Conservation (phyloP, 768 basidiomycete species). For the Suillus discolor region DNA sequence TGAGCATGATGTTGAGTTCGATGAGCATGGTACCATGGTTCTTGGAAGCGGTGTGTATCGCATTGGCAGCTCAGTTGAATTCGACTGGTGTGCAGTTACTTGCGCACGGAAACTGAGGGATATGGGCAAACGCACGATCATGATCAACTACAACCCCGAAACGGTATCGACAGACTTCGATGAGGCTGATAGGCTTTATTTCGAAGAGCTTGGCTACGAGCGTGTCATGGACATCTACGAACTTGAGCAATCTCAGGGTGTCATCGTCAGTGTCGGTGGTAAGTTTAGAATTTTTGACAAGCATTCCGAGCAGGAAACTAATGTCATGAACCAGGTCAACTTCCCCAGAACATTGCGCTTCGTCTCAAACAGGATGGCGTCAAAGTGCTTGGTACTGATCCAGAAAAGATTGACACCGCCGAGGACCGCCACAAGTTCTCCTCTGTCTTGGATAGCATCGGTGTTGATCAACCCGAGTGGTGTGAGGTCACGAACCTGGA, state of each 20-base stretch:
- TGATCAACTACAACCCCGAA: constrained; percentile 99
- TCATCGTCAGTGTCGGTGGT: constrained; percentile 97
- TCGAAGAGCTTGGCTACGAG: constrained; percentile 97
- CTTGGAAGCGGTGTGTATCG: constrained; percentile 98
- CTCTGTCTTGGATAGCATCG: constrained; percentile 89
- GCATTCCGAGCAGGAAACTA: background rate
- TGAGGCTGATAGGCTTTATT: constrained; percentile 98
- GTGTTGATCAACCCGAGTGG: constrained; percentile 98
- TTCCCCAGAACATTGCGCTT: constrained; percentile 98
- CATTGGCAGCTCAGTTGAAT: constrained; percentile 98
- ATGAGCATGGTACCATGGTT: constrained; percentile 99
- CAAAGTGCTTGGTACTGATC: constrained; percentile 95
- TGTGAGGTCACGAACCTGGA: constrained; percentile 85
- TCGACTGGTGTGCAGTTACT: constrained; percentile 99
- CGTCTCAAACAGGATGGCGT: constrained; percentile 89
- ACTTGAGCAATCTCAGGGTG: constrained; percentile 88
- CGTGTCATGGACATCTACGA: constrained; percentile 99
- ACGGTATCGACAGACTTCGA: constrained; percentile 99
- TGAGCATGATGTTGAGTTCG: constrained; percentile 91
- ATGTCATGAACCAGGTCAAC: constrained; percentile 63
- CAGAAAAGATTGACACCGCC: constrained; percentile 91
- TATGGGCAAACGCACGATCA: constrained; percentile 94
- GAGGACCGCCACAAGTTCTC: constrained; percentile 99
- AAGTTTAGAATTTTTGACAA: constrained; percentile 27
- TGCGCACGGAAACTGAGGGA: constrained; percentile 91